Conservation (phyloP, 495 filamentous ascomycete species). For the Penicillium arizonense region DNA sequence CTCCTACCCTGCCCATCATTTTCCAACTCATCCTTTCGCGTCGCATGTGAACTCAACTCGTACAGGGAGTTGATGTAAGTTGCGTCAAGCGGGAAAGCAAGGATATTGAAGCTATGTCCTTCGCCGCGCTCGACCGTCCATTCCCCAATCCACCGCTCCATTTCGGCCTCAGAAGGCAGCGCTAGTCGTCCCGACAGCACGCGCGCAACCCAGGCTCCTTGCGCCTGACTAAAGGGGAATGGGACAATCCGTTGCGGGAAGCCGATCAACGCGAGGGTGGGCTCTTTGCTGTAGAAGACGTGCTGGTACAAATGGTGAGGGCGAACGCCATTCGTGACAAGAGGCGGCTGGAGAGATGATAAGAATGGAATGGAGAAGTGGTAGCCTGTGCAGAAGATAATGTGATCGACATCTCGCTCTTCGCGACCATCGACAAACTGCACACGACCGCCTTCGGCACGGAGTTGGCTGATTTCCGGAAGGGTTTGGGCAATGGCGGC, state of each 20-base stretch:
- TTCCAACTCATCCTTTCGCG: constrained; percentile 1
- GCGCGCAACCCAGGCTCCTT: constrained; percentile 12
- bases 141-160: constrained; percentile 9
- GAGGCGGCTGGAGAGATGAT: constrained; percentile 1
- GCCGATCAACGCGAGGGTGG: constrained; percentile 5
- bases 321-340: constrained; percentile 8
- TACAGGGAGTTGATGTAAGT: constrained; percentile 7
- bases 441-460: not conserved
- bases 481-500: constrained; percentile 1
- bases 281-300: constrained; percentile 5
- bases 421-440: constrained; percentile 4
- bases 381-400: constrained; percentile 12
- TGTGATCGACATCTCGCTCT: constrained; percentile 5
- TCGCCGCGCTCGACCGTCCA: constrained; percentile 2
- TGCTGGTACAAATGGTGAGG: constrained; percentile 9
- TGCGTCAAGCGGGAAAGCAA: constrained; percentile 9
- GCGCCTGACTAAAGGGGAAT: constrained; percentile 10
- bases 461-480: constrained; percentile 3
- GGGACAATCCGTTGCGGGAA: constrained; percentile 11
- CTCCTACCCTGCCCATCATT: constrained; percentile 1
- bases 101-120: constrained; percentile 4
- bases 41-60: not conserved
- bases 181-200: constrained; percentile 2
- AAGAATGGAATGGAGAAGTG: constrained; percentile 10
- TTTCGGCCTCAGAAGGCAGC: constrained; percentile 1